These are phyloP conservation scores for Thalassiosira ordinaria DNA, from an alignment of 352 stramenopile species.

Conservation along the genomic window DNA sequence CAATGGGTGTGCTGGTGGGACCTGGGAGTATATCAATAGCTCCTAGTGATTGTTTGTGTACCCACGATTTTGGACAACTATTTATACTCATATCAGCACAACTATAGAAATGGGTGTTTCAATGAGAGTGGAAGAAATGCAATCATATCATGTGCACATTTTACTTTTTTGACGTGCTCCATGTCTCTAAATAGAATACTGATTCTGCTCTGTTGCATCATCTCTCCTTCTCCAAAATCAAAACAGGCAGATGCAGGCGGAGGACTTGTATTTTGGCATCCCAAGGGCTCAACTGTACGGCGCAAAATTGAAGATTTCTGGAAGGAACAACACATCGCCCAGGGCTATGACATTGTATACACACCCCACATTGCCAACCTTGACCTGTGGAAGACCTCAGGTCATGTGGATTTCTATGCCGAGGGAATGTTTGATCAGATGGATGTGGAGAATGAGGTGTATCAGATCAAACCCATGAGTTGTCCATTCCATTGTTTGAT, in stretches of 20 bases:
- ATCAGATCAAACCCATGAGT: constrained; percentile 99
- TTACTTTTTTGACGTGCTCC: too few species aligned
- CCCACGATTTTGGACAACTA: too few species aligned
- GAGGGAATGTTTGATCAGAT: constrained; percentile 95
- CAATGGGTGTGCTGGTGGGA: too few species aligned
- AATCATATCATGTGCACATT: too few species aligned
- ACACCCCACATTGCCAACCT: constrained; percentile 97
- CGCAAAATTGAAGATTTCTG: constrained; percentile 89
- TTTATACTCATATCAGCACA: too few species aligned
- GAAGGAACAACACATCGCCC: constrained; percentile 88
- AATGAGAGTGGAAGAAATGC: too few species aligned
- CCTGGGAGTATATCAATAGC: too few species aligned
- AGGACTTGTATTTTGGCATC: constrained; percentile 89
- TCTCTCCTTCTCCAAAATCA: too few species aligned
- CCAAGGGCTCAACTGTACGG: constrained; percentile 86
- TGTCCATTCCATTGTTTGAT: constrained; percentile 97
- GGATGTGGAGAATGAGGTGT: constrained; percentile 91
- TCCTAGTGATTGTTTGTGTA: too few species aligned
- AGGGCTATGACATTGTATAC: constrained; percentile 96
- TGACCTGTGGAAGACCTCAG: constrained; percentile 96
- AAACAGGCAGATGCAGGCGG: constrained; percentile 82
- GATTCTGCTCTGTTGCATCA: too few species aligned
- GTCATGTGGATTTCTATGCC: constrained; percentile 96
- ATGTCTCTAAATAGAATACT: too few species aligned
- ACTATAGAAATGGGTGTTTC: too few species aligned